Evolutionary conservation across 495 filamentous ascomycete genomes (phyloP).

Genomic region (Hyaloscypha finlandica): DNA sequence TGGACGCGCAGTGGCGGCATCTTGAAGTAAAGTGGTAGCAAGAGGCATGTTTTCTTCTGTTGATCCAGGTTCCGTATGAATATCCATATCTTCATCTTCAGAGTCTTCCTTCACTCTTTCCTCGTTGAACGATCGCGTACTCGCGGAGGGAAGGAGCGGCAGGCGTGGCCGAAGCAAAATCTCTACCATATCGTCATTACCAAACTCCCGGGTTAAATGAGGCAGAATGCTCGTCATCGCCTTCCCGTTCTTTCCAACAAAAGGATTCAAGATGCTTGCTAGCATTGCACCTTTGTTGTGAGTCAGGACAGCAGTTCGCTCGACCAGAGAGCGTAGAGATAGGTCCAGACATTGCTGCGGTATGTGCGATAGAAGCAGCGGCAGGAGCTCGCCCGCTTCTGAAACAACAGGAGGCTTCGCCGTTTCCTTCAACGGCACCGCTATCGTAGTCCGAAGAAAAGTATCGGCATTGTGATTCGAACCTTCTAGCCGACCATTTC

Average conservation of each 20-base stretch:
- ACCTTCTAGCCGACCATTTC: slow-evolving; percentile 42
- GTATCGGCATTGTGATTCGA: slow-evolving; percentile 52
- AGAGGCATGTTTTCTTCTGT: slow-evolving; percentile 1
- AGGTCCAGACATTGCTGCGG: slow-evolving; percentile 62
- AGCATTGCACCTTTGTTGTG: slow-evolving; percentile 68
- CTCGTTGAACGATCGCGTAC: slow-evolving; percentile 29
- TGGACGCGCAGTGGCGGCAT: neutral
- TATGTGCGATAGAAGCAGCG: slow-evolving; percentile 57
- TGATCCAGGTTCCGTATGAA: slow-evolving; percentile 3
- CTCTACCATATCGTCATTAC: slow-evolving; percentile 66
- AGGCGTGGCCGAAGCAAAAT: slow-evolving; percentile 68
- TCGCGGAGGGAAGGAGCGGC: slow-evolving; percentile 46
- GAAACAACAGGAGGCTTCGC: neutral
- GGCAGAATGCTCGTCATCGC: slow-evolving; percentile 73
- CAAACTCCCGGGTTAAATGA: slow-evolving; percentile 63
- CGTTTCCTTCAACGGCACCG: neutral
- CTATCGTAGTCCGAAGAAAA: slow-evolving; percentile 43
- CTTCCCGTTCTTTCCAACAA: slow-evolving; percentile 56
- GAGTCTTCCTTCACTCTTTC: slow-evolving; percentile 19
- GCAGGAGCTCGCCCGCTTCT: slow-evolving; percentile 63
- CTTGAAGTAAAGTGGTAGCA: neutral
- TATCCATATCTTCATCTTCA: slow-evolving; percentile 20
- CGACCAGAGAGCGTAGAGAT: slow-evolving; percentile 67
- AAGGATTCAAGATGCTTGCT: slow-evolving; percentile 77
- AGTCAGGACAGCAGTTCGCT: slow-evolving; percentile 74